phyloP scores from a whole-genome alignment of 2,329 filamentous ascomycete genomes.

The Venturia aucupariae region DNA sequence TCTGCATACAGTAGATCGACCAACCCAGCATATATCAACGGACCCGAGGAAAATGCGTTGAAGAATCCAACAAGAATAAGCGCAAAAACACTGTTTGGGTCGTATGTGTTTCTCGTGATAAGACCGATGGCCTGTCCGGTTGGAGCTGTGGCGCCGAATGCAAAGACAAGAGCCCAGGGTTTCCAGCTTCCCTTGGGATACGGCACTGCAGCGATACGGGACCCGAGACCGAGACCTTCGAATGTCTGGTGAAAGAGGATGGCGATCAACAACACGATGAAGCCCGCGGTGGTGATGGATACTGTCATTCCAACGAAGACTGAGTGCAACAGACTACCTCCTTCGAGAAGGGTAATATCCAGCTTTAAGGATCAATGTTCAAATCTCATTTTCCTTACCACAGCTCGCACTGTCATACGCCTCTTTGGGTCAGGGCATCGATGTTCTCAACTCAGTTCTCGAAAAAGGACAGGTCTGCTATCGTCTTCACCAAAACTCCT shows the following conservation, averaged over 20 bases:
- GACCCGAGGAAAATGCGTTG: slow-evolving; percentile 55
- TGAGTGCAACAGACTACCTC: slow-evolving; percentile 54
- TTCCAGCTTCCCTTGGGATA: slow-evolving; percentile 48
- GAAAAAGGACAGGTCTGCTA: neutral
- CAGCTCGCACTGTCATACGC: neutral
- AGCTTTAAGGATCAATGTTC: slow-evolving; percentile 15
- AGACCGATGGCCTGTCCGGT: slow-evolving; percentile 58
- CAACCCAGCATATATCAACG: slow-evolving; percentile 52
- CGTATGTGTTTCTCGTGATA: slow-evolving; percentile 47
- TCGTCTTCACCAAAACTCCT: neutral
- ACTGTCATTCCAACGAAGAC: slow-evolving; percentile 56
- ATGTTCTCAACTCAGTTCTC: neutral
- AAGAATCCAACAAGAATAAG: slow-evolving; percentile 56
- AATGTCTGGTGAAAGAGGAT: slow-evolving; percentile 57
- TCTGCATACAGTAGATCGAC: slow-evolving; percentile 57
- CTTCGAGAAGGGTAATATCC: slow-evolving; percentile 42
- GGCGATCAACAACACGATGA: slow-evolving; percentile 49
- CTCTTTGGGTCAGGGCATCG: neutral
- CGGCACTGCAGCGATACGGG: slow-evolving; percentile 49
- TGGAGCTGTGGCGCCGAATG: slow-evolving; percentile 55
- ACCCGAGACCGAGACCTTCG: slow-evolving; percentile 54
- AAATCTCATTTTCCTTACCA: neutral
- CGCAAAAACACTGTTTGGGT: slow-evolving; percentile 54
- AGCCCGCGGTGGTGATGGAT: slow-evolving; percentile 49
- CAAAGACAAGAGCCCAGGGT: slow-evolving; percentile 53